phyloP scores from a whole-genome alignment of 2,329 filamentous ascomycete species.

The Curvularia sp. region DNA sequence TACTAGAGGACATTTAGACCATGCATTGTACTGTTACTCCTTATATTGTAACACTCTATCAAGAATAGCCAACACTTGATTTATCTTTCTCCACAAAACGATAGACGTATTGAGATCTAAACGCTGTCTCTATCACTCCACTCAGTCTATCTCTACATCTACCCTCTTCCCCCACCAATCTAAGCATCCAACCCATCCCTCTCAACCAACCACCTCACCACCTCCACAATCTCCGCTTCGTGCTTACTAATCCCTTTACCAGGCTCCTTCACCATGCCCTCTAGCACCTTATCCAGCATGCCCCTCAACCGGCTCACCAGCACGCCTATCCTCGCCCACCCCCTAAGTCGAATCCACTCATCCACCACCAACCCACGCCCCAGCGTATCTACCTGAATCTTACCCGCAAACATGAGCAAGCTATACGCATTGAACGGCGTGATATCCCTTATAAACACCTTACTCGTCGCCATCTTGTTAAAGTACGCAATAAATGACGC shows the following conservation, averaged over 20 bases:
- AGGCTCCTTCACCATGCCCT: conserved; percentile 79
- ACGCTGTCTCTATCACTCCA: background rate
- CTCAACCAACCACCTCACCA: conserved; percentile 83
- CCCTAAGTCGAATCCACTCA: conserved; percentile 83
- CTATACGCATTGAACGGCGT: conserved; percentile 94
- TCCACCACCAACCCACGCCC: conserved; percentile 89
- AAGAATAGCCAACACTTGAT: too few species aligned
- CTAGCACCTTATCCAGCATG: conserved; percentile 86
- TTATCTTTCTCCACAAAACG: background rate
- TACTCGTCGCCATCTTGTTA: conserved; percentile 87
- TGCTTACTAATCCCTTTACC: conserved; percentile 59
- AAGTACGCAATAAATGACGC: conserved; percentile 88
- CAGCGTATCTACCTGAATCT: conserved; percentile 83
- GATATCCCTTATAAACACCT: conserved; percentile 88
- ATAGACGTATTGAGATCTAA: background rate
- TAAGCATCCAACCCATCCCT: conserved; percentile 79
- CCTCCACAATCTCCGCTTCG: conserved; percentile 70
- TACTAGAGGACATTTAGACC: too few species aligned
- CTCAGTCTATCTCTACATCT: background rate
- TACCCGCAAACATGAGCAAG: conserved; percentile 84
- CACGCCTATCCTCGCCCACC: conserved; percentile 95
- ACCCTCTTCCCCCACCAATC: background rate
- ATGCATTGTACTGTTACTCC: background rate
- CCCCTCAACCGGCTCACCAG: conserved; percentile 80
- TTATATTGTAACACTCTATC: background rate